Conservation (phyloP, 805 yeast genomes). For the Zygosaccharomyces bisporus region DNA sequence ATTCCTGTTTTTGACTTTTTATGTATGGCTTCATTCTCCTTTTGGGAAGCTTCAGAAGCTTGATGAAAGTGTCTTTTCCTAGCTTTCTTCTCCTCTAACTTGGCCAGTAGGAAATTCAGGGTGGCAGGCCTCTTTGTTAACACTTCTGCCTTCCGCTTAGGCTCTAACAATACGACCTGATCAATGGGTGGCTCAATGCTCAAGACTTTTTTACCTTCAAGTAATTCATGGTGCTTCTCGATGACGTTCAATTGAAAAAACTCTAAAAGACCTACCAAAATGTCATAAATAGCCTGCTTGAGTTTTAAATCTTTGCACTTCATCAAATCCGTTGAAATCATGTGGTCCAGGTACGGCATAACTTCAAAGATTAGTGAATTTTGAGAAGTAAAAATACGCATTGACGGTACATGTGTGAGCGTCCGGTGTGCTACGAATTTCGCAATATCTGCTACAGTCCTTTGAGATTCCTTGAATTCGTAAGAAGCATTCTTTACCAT, state of each 20-base stretch:
- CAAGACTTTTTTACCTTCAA: constrained; percentile 19
- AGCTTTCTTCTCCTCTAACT: constrained; percentile 31
- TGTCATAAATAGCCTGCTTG: constrained; percentile 33
- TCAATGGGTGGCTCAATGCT: constrained; percentile 32
- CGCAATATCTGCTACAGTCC: constrained; percentile 31
- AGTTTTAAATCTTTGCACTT: constrained; percentile 27
- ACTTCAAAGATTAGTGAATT: constrained; percentile 30
- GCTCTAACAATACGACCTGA: constrained; percentile 26
- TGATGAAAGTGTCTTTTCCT: constrained; percentile 34
- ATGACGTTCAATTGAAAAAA: constrained; percentile 42
- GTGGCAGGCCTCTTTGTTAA: constrained; percentile 25
- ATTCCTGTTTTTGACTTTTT: constrained; percentile 24
- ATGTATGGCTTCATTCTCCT: constrained; percentile 20
- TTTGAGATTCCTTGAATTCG: constrained; percentile 29
- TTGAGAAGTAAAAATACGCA: constrained; percentile 18
- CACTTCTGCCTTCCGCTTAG: constrained; percentile 23
- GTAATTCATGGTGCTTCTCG: constrained; percentile 30
- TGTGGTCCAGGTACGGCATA: constrained; percentile 37
- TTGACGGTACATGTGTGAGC: constrained; percentile 15
- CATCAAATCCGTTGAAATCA: constrained; percentile 27
- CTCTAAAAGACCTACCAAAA: constrained; percentile 39
- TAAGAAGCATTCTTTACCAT: constrained; percentile 34
- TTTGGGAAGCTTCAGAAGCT: constrained; percentile 17
- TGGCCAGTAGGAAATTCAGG: constrained; percentile 26
- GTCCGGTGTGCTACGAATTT: constrained; percentile 24